Evolutionary conservation across 208 protist genomes (phyloP).

Genomic region (Strigomonas culicis): DNA sequence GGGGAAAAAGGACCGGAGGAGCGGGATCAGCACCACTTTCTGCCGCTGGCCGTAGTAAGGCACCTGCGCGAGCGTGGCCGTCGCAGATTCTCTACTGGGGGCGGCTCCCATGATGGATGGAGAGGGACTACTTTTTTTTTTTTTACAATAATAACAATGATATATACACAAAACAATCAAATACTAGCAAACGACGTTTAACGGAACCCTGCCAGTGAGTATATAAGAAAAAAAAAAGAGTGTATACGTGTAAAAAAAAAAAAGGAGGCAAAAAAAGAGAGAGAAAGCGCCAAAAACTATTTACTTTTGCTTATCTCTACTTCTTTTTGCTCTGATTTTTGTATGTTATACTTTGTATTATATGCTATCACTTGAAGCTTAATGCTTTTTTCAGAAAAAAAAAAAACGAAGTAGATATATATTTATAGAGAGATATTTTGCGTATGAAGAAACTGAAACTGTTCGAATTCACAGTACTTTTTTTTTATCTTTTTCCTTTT

Average conservation of each 20-base stretch:
- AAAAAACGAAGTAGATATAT: slow-evolving; percentile 3
- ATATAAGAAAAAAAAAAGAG: slow-evolving; percentile 1
- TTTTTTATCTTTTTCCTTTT: no score
- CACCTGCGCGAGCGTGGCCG: slow-evolving; percentile 19
- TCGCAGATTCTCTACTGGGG: slow-evolving; percentile 40
- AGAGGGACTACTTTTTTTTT: neutral
- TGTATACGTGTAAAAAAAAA: neutral
- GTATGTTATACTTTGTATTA: neutral
- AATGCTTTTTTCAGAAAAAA: neutral
- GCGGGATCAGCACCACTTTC: slow-evolving; percentile 49
- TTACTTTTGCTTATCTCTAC: neutral
- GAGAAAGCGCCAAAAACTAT: neutral
- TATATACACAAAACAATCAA: neutral
- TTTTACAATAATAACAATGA: neutral
- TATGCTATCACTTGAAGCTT: neutral
- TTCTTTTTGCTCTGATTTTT: no score
- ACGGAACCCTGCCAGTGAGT: neutral
- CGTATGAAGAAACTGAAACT: neutral
- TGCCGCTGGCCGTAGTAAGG: slow-evolving; percentile 45
- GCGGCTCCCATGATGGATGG: slow-evolving; percentile 46
- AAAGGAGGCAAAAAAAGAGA: slow-evolving; percentile 13
- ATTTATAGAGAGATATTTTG: neutral
- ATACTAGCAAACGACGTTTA: neutral
- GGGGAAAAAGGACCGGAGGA: slow-evolving; percentile 54
- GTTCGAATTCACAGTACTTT: neutral